These are phyloP conservation scores for Vachellia collinsii DNA, from an alignment of 306 rosid species.

Conservation along the genomic window DNA sequence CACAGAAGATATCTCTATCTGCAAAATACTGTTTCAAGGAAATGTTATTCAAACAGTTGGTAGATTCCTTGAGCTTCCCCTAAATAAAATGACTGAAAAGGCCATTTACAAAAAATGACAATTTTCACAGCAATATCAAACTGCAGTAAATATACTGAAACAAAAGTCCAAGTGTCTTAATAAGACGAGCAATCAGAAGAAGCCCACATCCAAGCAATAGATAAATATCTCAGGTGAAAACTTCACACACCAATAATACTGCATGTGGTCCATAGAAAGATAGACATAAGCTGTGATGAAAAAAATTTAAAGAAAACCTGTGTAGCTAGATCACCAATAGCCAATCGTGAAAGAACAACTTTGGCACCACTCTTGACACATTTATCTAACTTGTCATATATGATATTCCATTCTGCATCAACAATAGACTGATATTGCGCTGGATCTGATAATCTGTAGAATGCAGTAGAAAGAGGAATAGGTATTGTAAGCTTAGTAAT, in stretches of 20 bases:
- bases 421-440: constrained; percentile 96
- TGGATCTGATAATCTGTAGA: constrained; percentile 90
- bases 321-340: constrained; percentile 96
- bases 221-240: neutral
- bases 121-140: neutral
- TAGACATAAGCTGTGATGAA: neutral
- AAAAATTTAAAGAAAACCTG: constrained; percentile 55
- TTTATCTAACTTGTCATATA: constrained; percentile 93
- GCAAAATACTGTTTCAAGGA: constrained; percentile 86
- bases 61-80: neutral
- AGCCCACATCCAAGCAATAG: neutral
- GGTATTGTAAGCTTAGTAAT: constrained; percentile 15
- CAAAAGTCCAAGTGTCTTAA: neutral
- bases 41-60: constrained; percentile 17
- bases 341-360: constrained; percentile 96
- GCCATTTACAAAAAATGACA: neutral
- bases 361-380: constrained; percentile 93
- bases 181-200: neutral
- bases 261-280: constrained; percentile 6
- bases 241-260: constrained; percentile 2
- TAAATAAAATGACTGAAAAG: neutral
- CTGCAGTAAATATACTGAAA: constrained; percentile 2
- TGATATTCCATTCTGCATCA: constrained; percentile 99
- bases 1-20: constrained; percentile 97
- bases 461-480: constrained; percentile 24